Percentiles rank a stretch among this genome's conserved stretches.
Conservation (phyloP, 345 rosid genomes). For the Theobroma cacao region DNA sequence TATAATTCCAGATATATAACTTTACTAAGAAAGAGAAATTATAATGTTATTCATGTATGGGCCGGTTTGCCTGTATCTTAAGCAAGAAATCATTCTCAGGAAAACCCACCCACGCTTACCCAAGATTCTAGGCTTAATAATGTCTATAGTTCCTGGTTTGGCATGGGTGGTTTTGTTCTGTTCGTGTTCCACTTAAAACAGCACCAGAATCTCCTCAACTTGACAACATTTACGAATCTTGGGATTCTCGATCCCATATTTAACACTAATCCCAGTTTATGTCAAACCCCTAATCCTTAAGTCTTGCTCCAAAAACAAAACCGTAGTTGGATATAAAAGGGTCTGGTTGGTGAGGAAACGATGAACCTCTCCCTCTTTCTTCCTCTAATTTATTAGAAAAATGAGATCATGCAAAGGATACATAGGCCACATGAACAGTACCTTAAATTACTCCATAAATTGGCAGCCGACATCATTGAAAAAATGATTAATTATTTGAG, state of each 20-base stretch:
- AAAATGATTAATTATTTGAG: neutral
- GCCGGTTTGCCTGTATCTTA: conserved; percentile 23
- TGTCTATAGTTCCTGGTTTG: conserved; percentile 15
- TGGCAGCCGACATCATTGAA: conserved; percentile 37
- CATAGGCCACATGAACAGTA: conserved; percentile 15
- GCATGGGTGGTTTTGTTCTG: neutral
- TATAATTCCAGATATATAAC: too few relatives aligned
- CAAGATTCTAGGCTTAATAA: conserved; percentile 29
- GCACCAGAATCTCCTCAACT: conserved; percentile 21
- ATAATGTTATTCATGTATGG: neutral
- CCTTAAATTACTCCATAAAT: conserved; percentile 22
- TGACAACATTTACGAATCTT: conserved; percentile 1
- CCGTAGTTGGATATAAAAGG: neutral
- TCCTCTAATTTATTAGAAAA: too few relatives aligned
- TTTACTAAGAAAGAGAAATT: too few relatives aligned
- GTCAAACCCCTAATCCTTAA: neutral
- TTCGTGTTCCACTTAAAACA: conserved; percentile 17
- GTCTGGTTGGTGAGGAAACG: conserved; percentile 1
- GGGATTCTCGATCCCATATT: neutral
- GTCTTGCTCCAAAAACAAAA: neutral
- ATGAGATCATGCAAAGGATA: neutral
- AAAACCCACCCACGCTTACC: conserved; percentile 1
- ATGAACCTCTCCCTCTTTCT: neutral
- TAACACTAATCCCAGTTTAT: neutral
- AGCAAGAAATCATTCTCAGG: conserved; percentile 34